Percentiles rank a stretch among this genome's conserved stretches.
phyloP scores from a whole-genome alignment of 129 eudicot genomes.

The Artemisia annua region DNA sequence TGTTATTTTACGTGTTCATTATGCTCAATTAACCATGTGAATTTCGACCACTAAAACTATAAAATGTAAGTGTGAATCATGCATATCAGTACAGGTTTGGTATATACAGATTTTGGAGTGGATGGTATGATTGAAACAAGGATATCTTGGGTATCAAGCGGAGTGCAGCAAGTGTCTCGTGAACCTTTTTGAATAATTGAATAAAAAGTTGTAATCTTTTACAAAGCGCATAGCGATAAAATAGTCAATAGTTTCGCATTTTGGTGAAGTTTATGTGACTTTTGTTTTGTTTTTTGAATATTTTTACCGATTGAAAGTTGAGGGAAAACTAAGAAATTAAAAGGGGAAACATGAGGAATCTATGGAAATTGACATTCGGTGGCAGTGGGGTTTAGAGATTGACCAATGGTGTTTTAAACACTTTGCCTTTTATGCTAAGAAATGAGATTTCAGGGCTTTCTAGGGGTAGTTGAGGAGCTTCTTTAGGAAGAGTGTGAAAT shows the following conservation, averaged over 20 bases:
- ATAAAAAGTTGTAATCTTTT: slow-evolving; percentile 41
- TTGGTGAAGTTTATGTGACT: slow-evolving; percentile 29
- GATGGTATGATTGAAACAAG: slow-evolving; percentile 27
- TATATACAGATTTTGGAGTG: slow-evolving; percentile 4
- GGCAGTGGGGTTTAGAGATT: slow-evolving; percentile 21
- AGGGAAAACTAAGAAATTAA: slow-evolving; percentile 19
- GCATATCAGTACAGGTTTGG: slow-evolving; percentile 16
- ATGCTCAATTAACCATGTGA: background rate
- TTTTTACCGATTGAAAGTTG: slow-evolving; percentile 4
- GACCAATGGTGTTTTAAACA: slow-evolving; percentile 14
- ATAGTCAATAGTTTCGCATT: slow-evolving; percentile 46
- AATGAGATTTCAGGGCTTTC: slow-evolving; percentile 31
- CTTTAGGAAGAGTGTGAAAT: slow-evolving; percentile 20
- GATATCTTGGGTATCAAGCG: slow-evolving; percentile 30
- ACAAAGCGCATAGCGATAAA: slow-evolving; percentile 43
- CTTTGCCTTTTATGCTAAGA: slow-evolving; percentile 43
- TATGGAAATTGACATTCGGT: slow-evolving; percentile 25
- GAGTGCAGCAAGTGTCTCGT: background rate
- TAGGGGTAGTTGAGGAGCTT: slow-evolving; percentile 30
- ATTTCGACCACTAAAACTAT: background rate
- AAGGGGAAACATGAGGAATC: slow-evolving; percentile 37
- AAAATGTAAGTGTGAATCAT: background rate
- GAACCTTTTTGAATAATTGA: slow-evolving; percentile 54
- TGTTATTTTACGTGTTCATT: background rate
- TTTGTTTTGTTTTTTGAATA: slow-evolving; percentile 18